phyloP scores from a whole-genome alignment of 805 yeast species.

The Ogataea ramenticola region DNA sequence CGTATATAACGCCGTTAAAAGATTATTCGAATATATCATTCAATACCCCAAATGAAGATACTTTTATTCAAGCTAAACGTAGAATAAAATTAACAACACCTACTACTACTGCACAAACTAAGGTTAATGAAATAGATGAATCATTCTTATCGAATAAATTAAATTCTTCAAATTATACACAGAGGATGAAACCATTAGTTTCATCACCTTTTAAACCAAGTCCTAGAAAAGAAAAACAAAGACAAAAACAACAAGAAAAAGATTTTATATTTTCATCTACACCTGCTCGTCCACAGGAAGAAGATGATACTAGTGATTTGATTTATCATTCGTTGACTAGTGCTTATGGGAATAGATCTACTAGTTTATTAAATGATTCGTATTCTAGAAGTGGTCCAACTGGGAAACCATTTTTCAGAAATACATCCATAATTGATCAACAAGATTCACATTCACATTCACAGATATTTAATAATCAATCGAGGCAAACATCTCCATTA shows the following conservation, averaged over 20 bases:
- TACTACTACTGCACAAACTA: background rate
- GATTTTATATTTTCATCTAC: background rate
- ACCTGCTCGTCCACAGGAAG: background rate
- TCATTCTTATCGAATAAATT: background rate
- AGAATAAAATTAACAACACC: constrained; percentile 3
- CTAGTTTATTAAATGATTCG: background rate
- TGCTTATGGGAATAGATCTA: background rate
- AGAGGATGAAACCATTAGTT: constrained; percentile 22
- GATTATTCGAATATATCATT: constrained; percentile 11
- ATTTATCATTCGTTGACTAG: constrained; percentile 1
- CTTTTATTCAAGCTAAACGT: constrained; percentile 17
- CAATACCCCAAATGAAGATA: constrained; percentile 20
- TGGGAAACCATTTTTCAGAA: background rate
- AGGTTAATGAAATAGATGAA: background rate
- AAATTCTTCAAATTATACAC: constrained; percentile 16
- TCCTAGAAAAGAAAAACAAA: no score
- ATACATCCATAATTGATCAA: background rate
- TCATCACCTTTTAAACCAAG: constrained; percentile 24
- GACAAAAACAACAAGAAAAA: background rate
- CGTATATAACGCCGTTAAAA: constrained; percentile 13
- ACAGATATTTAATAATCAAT: background rate
- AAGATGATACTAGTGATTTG: background rate
- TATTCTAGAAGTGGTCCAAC: background rate
- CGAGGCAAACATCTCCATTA: background rate
- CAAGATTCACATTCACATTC: no score